A percentile compares a stretch with the other conserved stretches of the same genome.
These are phyloP conservation scores for Candida tallmaniae DNA, from an alignment of 805 yeast species.

Conservation along the genomic window DNA sequence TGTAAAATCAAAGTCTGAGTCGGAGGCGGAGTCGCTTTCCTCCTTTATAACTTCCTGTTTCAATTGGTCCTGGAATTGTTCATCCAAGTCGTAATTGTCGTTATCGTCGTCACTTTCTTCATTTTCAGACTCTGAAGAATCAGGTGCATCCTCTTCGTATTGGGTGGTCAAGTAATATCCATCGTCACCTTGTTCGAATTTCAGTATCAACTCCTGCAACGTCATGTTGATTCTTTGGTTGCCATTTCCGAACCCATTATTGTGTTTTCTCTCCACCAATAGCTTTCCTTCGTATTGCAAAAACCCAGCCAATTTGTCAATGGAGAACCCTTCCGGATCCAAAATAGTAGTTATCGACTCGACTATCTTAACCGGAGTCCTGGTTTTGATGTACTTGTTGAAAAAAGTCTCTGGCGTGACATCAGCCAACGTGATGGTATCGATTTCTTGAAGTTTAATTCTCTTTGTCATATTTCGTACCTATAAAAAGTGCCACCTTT, in stretches of 20 bases:
- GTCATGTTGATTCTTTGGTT: conserved; percentile 47
- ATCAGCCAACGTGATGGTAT: conserved; percentile 1
- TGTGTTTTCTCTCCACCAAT: conserved; percentile 54
- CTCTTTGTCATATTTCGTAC: conserved; percentile 3
- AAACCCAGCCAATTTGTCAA: conserved; percentile 31
- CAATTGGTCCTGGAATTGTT: conserved; percentile 12
- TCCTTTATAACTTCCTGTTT: conserved; percentile 7
- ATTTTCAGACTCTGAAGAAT: conserved; percentile 6
- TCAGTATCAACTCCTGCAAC: conserved; percentile 44
- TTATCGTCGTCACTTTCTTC: conserved; percentile 17
- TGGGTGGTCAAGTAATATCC: conserved; percentile 64
- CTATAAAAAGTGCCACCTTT: no score
- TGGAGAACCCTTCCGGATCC: conserved; percentile 23
- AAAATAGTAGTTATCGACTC: conserved; percentile 26
- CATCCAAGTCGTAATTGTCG: conserved; percentile 18
- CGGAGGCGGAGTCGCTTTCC: conserved; percentile 15
- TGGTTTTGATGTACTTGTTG: conserved; percentile 29
- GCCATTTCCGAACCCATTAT: conserved; percentile 68
- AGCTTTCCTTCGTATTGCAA: conserved; percentile 34
- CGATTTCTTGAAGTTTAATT: conserved; percentile 1
- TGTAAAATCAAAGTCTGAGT: conserved; percentile 32
- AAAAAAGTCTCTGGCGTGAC: conserved; percentile 24
- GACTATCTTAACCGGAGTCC: conserved; percentile 46
- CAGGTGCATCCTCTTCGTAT: conserved; percentile 26
- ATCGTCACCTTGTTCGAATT: conserved; percentile 36